These are phyloP conservation scores for Lipomyces sp. DNA, from an alignment of 805 yeast species.

Conservation along the genomic window DNA sequence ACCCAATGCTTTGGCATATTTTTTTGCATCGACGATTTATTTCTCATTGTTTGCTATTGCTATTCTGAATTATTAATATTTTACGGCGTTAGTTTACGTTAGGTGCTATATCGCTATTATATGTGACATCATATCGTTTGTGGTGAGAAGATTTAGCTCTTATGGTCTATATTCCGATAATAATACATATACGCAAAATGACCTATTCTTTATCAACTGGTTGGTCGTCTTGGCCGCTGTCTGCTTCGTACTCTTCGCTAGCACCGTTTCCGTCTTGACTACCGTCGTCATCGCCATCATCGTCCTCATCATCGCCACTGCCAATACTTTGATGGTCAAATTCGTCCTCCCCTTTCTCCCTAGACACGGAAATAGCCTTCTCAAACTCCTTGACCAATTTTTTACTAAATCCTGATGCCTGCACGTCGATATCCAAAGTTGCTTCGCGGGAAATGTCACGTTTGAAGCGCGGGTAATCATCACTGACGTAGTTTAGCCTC, in stretches of 20 bases:
- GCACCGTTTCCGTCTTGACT: conserved; percentile 39
- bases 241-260: conserved; percentile 21
- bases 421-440: conserved; percentile 76
- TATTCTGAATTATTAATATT: too few species aligned
- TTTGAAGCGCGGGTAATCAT: conserved; percentile 75
- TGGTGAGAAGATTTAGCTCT: too few species aligned
- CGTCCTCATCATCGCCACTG: conserved; percentile 38
- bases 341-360: conserved; percentile 37
- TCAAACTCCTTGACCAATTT: conserved; percentile 66
- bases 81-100: too few species aligned
- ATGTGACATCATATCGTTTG: too few species aligned
- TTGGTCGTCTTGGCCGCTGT: too few species aligned
- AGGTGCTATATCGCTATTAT: too few species aligned
- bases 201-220: too few species aligned
- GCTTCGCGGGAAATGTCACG: conserved; percentile 70
- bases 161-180: too few species aligned
- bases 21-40: too few species aligned
- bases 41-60: too few species aligned
- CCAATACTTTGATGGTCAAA: conserved; percentile 31
- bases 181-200: too few species aligned
- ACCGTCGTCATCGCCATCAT: conserved; percentile 49
- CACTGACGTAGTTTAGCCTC: conserved; percentile 72
- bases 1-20: too few species aligned
- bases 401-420: conserved; percentile 82
- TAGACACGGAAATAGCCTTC: conserved; percentile 56